Evolutionary conservation across 73 alveolate genomes (phyloP).

Genomic region (Paramecium sexaurelia): DNA sequence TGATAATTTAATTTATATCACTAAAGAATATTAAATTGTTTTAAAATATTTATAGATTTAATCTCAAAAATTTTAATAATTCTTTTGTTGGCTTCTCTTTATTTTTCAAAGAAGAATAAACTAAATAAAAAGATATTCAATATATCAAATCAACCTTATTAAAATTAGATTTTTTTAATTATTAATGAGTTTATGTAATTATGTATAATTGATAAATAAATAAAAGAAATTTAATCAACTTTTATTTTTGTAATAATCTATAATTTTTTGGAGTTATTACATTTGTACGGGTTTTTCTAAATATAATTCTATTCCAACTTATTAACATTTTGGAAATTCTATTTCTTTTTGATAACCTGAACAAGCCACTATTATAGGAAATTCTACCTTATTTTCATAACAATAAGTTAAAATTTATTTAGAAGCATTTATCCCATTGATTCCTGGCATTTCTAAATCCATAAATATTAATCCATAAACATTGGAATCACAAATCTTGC

Average conservation of each 20-base stretch:
- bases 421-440: conserved; percentile 13
- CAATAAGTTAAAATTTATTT: background rate
- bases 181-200: background rate
- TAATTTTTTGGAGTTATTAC: background rate
- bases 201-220: background rate
- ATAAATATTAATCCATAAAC: conserved; percentile 18
- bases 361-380: background rate
- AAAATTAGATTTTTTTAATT: too few relatives aligned
- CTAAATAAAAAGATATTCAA: too few relatives aligned
- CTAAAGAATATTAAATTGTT: background rate
- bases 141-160: too few relatives aligned
- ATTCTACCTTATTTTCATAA: background rate
- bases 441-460: conserved; percentile 56
- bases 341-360: background rate
- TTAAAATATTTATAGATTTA: background rate
- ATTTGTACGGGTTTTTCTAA: background rate
- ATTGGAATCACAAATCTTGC: background rate
- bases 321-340: conserved; percentile 20
- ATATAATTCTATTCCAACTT: conserved; percentile 14
- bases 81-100: background rate
- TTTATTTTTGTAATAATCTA: background rate
- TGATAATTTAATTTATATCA: conserved; percentile 17
- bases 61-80: background rate
- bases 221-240: background rate
- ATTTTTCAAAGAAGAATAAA: too few relatives aligned